phyloP scores from a whole-genome alignment of 768 basidiomycete species.

The Podaxis mareebaensis region DNA sequence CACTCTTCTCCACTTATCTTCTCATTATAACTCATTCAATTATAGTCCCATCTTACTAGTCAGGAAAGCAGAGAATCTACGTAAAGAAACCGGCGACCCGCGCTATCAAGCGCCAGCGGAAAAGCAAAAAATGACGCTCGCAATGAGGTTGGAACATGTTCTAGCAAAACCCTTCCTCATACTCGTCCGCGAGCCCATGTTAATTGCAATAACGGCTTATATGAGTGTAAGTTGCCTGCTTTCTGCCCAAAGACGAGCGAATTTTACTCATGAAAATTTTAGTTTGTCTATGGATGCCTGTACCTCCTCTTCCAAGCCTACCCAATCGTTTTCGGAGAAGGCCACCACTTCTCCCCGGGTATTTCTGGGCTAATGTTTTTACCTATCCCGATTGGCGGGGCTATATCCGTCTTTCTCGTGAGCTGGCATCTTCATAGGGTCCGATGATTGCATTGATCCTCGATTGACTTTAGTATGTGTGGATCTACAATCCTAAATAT shows the following conservation, averaged over 20 bases:
- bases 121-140: slow-evolving; percentile 35
- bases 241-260: not conserved
- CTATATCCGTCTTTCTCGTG: slow-evolving; percentile 44
- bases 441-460: not conserved
- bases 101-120: slow-evolving; percentile 56
- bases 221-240: slow-evolving; percentile 45
- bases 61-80: slow-evolving; percentile 46
- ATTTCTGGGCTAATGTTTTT: slow-evolving; percentile 61
- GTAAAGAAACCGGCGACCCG: slow-evolving; percentile 52
- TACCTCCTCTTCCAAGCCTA: slow-evolving; percentile 66
- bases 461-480: slow-evolving; percentile 37
- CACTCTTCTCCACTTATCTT: not conserved
- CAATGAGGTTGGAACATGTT: slow-evolving; percentile 44
- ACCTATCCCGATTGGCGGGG: slow-evolving; percentile 56
- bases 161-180: slow-evolving; percentile 63
- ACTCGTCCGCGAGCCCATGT: slow-evolving; percentile 64
- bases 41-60: slow-evolving; percentile 57
- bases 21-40: slow-evolving; percentile 1
- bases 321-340: slow-evolving; percentile 55
- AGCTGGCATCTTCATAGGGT: slow-evolving; percentile 18
- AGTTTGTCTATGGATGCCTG: slow-evolving; percentile 66
- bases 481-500: slow-evolving; percentile 51
- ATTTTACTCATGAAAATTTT: slow-evolving; percentile 2
- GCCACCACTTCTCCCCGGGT: slow-evolving; percentile 54
- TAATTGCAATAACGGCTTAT: slow-evolving; percentile 63